Evolutionary conservation across 441 rosid species (phyloP).

Genomic region (Aleurites moluccanus): DNA sequence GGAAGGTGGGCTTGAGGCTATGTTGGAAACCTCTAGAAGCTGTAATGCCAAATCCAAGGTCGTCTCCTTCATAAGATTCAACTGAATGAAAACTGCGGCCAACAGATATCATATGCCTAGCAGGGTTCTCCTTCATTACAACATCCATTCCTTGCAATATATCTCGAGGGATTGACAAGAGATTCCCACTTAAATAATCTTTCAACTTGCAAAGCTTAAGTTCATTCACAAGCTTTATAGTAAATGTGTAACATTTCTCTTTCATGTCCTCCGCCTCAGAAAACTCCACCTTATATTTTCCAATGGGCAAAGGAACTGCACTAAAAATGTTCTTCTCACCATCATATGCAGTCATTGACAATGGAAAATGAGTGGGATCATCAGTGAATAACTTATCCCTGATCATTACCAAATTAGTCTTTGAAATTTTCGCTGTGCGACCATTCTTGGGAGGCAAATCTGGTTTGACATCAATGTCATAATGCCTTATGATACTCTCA

Average conservation of each 20-base stretch:
- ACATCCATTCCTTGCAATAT: slow-evolving; percentile 86
- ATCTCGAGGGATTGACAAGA: slow-evolving; percentile 55
- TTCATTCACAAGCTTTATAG: slow-evolving; percentile 61
- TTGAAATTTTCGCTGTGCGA: slow-evolving; percentile 43
- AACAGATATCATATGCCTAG: slow-evolving; percentile 58
- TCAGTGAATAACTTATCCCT: slow-evolving; percentile 55
- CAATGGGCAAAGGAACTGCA: slow-evolving; percentile 54
- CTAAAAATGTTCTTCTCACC: slow-evolving; percentile 90
- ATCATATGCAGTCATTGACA: slow-evolving; percentile 74
- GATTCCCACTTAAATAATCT: slow-evolving; percentile 51
- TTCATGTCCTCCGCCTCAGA: slow-evolving; percentile 43
- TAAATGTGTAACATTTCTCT: slow-evolving; percentile 34
- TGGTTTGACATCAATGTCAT: slow-evolving; percentile 63
- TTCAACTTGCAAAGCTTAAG: slow-evolving; percentile 56
- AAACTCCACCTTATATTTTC: slow-evolving; percentile 49
- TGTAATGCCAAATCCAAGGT: slow-evolving; percentile 54
- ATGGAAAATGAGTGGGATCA: slow-evolving; percentile 47
- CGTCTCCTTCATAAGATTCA: slow-evolving; percentile 27
- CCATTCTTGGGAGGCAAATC: slow-evolving; percentile 29
- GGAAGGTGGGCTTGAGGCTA: slow-evolving; percentile 66
- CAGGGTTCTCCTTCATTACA: slow-evolving; percentile 89
- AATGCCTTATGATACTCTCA: slow-evolving; percentile 51
- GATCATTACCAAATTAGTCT: slow-evolving; percentile 44
- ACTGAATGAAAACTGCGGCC: slow-evolving; percentile 58
- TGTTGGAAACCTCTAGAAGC: slow-evolving; percentile 63